Conservation (phyloP, 2,329 filamentous ascomycete species). For the Cryphonectria carpinicola region DNA sequence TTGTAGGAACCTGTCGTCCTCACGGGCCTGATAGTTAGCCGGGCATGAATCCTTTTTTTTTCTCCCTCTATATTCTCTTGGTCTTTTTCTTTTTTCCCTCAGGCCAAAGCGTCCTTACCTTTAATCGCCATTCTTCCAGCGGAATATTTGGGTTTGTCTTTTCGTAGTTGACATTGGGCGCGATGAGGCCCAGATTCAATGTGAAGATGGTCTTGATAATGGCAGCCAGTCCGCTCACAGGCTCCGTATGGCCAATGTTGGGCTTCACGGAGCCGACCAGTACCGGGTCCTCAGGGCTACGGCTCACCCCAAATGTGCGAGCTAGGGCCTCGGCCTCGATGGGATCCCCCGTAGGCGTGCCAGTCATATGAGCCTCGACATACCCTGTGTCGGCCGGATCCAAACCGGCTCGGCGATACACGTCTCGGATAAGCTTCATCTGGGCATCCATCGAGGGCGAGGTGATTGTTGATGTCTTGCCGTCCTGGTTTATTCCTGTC, state of each 20-base stretch:
- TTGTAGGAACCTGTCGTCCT: constrained; percentile 24
- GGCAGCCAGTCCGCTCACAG: constrained; percentile 33
- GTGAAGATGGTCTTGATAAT: constrained; percentile 36
- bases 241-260: constrained; percentile 40
- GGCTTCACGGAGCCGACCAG: constrained; percentile 36
- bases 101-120: neutral
- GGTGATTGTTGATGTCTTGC: constrained; percentile 46
- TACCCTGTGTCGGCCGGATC: constrained; percentile 38
- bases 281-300: constrained; percentile 31
- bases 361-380: constrained; percentile 47
- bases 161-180: constrained; percentile 33
- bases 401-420: constrained; percentile 39
- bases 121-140: constrained; percentile 36
- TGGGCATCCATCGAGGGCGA: constrained; percentile 41
- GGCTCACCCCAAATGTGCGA: constrained; percentile 34
- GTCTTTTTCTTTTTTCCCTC: too few relatives aligned
- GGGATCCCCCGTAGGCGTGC: constrained; percentile 46
- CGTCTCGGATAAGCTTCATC: constrained; percentile 39
- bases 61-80: too few relatives aligned
- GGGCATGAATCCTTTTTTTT: too few relatives aligned
- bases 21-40: too few relatives aligned
- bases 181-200: constrained; percentile 34
- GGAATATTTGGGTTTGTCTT: constrained; percentile 36
- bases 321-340: constrained; percentile 45
- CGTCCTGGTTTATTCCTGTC: constrained; percentile 48